A percentile compares a stretch with the other conserved stretches of the same genome.
Evolutionary conservation across 2,329 filamentous ascomycete species (phyloP).

Genomic region (Aspergillus hiratsukae): DNA sequence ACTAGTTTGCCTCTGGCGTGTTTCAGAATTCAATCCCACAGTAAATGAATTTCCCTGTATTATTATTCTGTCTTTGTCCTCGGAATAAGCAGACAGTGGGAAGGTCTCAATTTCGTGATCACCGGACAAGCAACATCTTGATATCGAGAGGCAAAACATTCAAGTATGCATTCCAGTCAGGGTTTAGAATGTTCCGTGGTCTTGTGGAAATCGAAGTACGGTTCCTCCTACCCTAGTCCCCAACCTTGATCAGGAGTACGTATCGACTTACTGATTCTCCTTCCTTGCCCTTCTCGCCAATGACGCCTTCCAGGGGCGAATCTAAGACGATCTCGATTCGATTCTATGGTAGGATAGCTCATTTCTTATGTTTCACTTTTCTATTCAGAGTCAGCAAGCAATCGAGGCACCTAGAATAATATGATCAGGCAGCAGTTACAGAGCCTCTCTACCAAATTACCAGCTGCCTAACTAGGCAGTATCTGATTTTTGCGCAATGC

Average conservation of each 20-base stretch:
- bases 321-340: background rate
- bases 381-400: background rate
- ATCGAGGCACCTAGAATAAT: background rate
- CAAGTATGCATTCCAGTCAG: background rate
- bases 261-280: background rate
- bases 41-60: background rate
- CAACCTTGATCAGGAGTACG: background rate
- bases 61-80: background rate
- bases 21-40: background rate
- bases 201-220: no score
- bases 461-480: background rate
- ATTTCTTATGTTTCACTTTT: background rate
- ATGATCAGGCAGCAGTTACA: background rate
- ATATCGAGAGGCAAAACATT: background rate
- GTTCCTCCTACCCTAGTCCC: background rate
- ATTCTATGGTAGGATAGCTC: background rate
- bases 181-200: background rate
- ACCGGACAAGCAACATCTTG: background rate
- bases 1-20: background rate
- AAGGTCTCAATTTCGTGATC: background rate
- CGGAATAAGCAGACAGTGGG: background rate
- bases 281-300: background rate
- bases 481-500: background rate
- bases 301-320: slow-evolving; percentile 9
- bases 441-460: background rate